phyloP scores from a whole-genome alignment of 2,329 filamentous ascomycete genomes.

The Fusarium gaditjirri region DNA sequence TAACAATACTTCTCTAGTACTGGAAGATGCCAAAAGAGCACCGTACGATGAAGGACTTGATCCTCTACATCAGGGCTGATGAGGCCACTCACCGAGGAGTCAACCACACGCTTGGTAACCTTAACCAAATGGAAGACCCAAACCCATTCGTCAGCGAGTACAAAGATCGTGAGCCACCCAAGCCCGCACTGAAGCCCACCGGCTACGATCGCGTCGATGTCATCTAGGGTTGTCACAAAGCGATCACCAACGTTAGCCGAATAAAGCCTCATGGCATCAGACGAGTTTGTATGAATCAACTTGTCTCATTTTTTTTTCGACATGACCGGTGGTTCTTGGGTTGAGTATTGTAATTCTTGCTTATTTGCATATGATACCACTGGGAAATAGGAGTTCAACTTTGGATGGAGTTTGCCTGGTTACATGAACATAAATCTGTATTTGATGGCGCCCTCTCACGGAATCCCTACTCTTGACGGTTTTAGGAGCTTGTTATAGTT shows the following conservation, averaged over 20 bases:
- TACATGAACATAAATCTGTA: not conserved
- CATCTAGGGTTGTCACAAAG: conserved; percentile 55
- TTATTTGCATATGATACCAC: conserved; percentile 21
- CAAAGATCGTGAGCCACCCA: conserved; percentile 75
- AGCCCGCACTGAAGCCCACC: conserved; percentile 69
- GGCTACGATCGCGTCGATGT: conserved; percentile 90
- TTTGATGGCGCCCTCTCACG: not conserved
- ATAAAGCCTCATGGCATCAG: not conserved
- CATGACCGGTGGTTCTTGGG: not conserved
- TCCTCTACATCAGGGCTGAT: conserved; percentile 89
- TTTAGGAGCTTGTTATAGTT: not conserved
- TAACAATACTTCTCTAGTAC: conserved; percentile 62
- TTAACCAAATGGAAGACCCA: conserved; percentile 85
- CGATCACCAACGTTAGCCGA: not conserved
- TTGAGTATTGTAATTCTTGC: not conserved
- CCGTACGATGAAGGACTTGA: conserved; percentile 84
- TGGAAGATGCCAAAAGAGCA: conserved; percentile 92
- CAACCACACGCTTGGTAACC: conserved; percentile 92
- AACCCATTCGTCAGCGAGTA: conserved; percentile 92
- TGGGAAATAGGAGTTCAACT: conserved; percentile 10
- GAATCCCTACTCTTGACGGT: conserved; percentile 29
- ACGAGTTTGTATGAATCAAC: not conserved
- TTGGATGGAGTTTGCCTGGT: not conserved
- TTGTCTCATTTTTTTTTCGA: conserved; percentile 5
- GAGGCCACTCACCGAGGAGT: conserved; percentile 93